These are phyloP conservation scores for Vaccinium darrowii DNA, from an alignment of 148 eudicot genomes.

Conservation along the genomic window DNA sequence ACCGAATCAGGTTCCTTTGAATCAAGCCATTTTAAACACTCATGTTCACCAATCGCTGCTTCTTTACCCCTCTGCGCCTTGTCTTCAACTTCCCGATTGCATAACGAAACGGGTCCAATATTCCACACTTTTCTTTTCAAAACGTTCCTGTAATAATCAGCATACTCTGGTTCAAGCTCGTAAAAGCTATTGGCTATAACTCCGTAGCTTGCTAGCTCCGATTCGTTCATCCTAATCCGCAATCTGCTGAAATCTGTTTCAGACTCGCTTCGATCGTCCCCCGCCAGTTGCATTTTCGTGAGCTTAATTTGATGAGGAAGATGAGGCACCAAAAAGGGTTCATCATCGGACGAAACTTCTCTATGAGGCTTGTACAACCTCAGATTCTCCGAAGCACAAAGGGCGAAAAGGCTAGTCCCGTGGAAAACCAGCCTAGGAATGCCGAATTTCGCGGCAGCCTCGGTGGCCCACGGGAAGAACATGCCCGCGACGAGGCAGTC, in stretches of 20 bases:
- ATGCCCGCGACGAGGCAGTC: conserved; percentile 40
- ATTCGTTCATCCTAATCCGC: conserved; percentile 9
- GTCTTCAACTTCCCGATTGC: conserved; percentile 27
- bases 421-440: conserved; percentile 58
- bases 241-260: background rate
- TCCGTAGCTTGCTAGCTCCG: conserved; percentile 44
- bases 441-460: conserved; percentile 29
- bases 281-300: conserved; percentile 24
- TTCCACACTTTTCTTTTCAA: conserved; percentile 52
- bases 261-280: background rate
- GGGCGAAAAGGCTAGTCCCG: conserved; percentile 41
- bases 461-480: conserved; percentile 48
- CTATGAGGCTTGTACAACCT: conserved; percentile 29
- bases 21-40: conserved; percentile 59
- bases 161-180: conserved; percentile 67
- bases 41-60: conserved; percentile 36
- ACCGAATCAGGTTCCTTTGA: conserved; percentile 53
- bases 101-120: conserved; percentile 52
- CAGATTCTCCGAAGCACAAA: conserved; percentile 26
- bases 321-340: conserved; percentile 31
- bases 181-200: conserved; percentile 55
- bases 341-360: conserved; percentile 39
- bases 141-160: conserved; percentile 34
- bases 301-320: conserved; percentile 40
- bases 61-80: conserved; percentile 43